Evolutionary conservation across 768 basidiomycete genomes (phyloP), one percentile per base, ranked within the genome.

Genomic region (Phlebiopsis flavidoalba): DNA sequence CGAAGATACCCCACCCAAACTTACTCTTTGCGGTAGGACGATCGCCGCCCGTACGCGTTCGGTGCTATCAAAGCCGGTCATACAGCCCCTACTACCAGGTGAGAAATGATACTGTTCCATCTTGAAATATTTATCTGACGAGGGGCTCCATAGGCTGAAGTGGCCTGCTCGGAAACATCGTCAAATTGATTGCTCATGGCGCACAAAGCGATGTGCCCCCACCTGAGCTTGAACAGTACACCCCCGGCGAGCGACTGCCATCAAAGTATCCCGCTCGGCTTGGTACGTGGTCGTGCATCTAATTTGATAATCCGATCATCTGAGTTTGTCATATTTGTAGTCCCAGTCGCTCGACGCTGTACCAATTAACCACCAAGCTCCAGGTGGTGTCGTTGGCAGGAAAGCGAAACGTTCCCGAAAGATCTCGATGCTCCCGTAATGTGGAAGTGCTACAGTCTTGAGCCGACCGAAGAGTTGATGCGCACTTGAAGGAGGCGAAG

Each of bases 11-110:
- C 0, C 82, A 83, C 65, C 76, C 79, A 0, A 74, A 85, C 60
- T 77, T n/a, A n/a, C n/a, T 88, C 12, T 88, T 87, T 65, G 85
- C 79, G 8, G 70, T 86, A 6, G 86, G 86, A n/a, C 8, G 86
- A 88, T 57, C n/a, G 77, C 80, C 0, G 85, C 85, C n/a, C n/a
- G 0, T 84, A 87, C 67, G 83, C 83, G 5, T 86, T 85, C 60
- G 84, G 84, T 6, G 86, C 85, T 0, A 79, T 82, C 22, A 78
- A 82, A 22, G 85, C 86, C 12, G 86, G 84, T 0, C 81, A 85
- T 62, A 83, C 74, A 35, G 82, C 83, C n/a, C n/a, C 1, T 80
- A 81, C 65, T 75, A 72, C 40, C 83, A 85, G 74, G 79, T 76
- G 15, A 48, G 59, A 2, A 12, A 43, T 43, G 40, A 17, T 43